phyloP scores from a whole-genome alignment of 306 rosid genomes.

The Trifolium pratense region DNA sequence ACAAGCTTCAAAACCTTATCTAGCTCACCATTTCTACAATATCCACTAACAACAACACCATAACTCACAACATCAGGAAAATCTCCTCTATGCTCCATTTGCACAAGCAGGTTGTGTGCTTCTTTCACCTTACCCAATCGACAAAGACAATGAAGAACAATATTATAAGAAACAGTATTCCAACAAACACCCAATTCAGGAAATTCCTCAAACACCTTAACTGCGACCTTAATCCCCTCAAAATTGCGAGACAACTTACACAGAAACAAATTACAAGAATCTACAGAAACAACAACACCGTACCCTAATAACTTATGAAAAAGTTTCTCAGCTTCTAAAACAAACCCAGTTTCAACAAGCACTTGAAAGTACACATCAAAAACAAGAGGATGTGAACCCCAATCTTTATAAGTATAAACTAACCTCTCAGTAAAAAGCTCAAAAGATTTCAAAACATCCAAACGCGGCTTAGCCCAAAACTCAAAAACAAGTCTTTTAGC shows the following conservation, averaged over 20 bases:
- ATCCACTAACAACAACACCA: conserved; percentile 70
- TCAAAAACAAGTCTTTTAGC: conserved; percentile 66
- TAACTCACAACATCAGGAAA: conserved; percentile 81
- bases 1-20: conserved; percentile 72
- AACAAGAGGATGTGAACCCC: conserved; percentile 78
- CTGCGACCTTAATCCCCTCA: conserved; percentile 55
- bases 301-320: conserved; percentile 66
- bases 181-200: conserved; percentile 69
- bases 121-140: conserved; percentile 68
- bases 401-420: conserved; percentile 82
- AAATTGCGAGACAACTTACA: conserved; percentile 51
- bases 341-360: conserved; percentile 68
- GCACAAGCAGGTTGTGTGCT: conserved; percentile 73
- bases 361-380: conserved; percentile 80
- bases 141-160: conserved; percentile 71
- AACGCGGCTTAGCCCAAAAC: conserved; percentile 61
- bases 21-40: conserved; percentile 62
- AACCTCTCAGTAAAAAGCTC: conserved; percentile 57
- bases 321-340: conserved; percentile 64
- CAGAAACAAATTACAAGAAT: conserved; percentile 80
- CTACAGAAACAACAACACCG: conserved; percentile 67
- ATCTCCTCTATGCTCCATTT: conserved; percentile 68
- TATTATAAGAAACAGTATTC: conserved; percentile 69
- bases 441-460: conserved; percentile 45
- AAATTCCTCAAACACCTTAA: conserved; percentile 65